Evolutionary conservation across 2,329 filamentous ascomycete species (phyloP).

Genomic region (Madurella fahalii): DNA sequence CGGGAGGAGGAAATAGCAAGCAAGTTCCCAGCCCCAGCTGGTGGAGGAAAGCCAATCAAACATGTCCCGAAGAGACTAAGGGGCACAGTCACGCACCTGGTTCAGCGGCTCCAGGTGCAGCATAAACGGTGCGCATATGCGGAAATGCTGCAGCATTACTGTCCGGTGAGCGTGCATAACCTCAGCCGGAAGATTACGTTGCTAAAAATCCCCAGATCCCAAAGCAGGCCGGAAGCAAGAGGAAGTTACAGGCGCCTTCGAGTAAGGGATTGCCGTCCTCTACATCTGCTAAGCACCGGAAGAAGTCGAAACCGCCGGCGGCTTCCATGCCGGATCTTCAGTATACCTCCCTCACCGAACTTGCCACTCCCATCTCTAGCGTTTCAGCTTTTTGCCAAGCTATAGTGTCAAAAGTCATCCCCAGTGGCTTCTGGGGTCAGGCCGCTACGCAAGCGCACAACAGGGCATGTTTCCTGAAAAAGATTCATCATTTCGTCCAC

Average conservation of each 20-base stretch:
- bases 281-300: conserved; percentile 8
- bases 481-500: conserved; percentile 72
- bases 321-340: conserved; percentile 36
- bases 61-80: conserved; percentile 64
- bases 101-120: conserved; percentile 63
- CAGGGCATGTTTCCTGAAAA: conserved; percentile 55
- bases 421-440: conserved; percentile 68
- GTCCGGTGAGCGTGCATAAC: conserved; percentile 48
- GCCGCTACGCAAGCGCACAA: conserved; percentile 56
- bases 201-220: conserved; percentile 2
- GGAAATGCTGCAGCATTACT: conserved; percentile 77
- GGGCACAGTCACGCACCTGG: conserved; percentile 55
- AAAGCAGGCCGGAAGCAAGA: conserved; percentile 2
- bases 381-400: conserved; percentile 88
- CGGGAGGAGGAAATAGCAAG: conserved; percentile 74
- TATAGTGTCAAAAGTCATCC: conserved; percentile 67
- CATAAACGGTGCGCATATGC: conserved; percentile 75
- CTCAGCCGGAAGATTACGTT: not conserved
- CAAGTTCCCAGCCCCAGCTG: conserved; percentile 32
- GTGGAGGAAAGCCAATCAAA: conserved; percentile 20
- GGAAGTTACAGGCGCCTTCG: not conserved
- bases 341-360: conserved; percentile 52
- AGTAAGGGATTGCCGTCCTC: not conserved
- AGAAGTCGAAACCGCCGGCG: conserved; percentile 21
- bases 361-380: conserved; percentile 62